Base-by-base conservation (phyloP, 495 filamentous ascomycete species). In the Penicillium turbatum region DNA sequence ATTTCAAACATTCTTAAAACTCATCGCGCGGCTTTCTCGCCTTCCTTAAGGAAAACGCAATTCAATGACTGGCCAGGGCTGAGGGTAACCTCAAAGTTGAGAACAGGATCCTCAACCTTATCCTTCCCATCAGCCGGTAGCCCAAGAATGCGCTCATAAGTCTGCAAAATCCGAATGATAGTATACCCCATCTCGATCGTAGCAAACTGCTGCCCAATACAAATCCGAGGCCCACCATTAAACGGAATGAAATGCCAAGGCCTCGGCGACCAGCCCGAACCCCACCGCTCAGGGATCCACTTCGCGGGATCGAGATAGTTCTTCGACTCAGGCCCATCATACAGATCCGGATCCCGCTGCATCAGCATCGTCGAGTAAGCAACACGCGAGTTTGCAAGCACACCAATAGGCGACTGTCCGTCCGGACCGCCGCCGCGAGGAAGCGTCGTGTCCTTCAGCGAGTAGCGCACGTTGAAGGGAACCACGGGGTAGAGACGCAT, bases 251-350 rank as follows among this genome's bases (percentile, higher is more conserved):
- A 86, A 9, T 86, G 82, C 86, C 86, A 89, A 5, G 77, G 69
- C 56, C 72, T 77, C 1, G 82, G 82, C 51, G 74, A 71, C 89
- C 87, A 92, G 59, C 74, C 79, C 1, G 69, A 70, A 17, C 80
- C 72, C 92, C 92, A 96, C 9, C 90, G 76, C 44, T 95, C 88
- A 0, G 90, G 88, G 70, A 82, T 57, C 77, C 66, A 73, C 72
- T 66, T 62, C 4, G 35, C 70, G 0, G 82, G 80, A 24, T 76
- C 68, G 53, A 78, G 79, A 48, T 74, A 75, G n/a, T 74, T 66
- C 27, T 62, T 63, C 9, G 76, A 73, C 21, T 79, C 80, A 0
- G 71, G 67, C 0, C 76, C 72, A 50, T 68, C 64, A 36, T 80
- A 86, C 34, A 82, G 63, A 34, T 77, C 72, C 16, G 69, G 65